These are phyloP conservation scores for Cochlearia excelsa DNA, from an alignment of 345 rosid species.

Conservation along the genomic window DNA sequence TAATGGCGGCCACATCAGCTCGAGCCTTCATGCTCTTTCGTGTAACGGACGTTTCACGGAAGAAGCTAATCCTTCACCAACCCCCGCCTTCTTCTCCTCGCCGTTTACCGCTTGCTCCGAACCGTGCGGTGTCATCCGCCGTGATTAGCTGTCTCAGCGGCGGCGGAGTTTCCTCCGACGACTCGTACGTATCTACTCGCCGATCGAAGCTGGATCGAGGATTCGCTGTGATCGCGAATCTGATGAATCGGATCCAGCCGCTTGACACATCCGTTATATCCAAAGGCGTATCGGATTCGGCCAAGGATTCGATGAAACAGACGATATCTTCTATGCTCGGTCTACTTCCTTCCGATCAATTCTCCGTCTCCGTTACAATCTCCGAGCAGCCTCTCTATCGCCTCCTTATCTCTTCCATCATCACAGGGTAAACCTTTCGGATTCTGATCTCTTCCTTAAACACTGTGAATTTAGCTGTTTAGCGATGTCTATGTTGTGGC, in stretches of 20 bases:
- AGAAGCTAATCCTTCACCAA: slow-evolving; percentile 32
- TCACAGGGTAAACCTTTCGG: slow-evolving; percentile 60
- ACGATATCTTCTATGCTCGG: slow-evolving; percentile 92
- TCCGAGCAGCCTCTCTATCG: slow-evolving; percentile 62
- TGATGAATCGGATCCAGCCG: slow-evolving; percentile 74
- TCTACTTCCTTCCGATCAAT: slow-evolving; percentile 79
- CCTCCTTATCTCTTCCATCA: slow-evolving; percentile 71
- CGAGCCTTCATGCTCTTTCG: slow-evolving; percentile 53
- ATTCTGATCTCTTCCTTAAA: neutral
- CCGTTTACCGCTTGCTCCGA: slow-evolving; percentile 8
- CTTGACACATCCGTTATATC: slow-evolving; percentile 75
- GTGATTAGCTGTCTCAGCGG: slow-evolving; percentile 56
- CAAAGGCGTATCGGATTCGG: slow-evolving; percentile 77
- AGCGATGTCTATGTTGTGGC: slow-evolving; percentile 11
- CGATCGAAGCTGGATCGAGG: slow-evolving; percentile 67
- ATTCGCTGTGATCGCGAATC: slow-evolving; percentile 69
- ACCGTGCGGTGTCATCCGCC: slow-evolving; percentile 28
- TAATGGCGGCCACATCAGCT: slow-evolving; percentile 66
- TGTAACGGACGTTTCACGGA: slow-evolving; percentile 36
- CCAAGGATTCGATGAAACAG: slow-evolving; percentile 90
- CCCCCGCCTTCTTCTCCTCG: slow-evolving; percentile 29
- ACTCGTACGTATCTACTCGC: slow-evolving; percentile 71
- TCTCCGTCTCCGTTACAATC: slow-evolving; percentile 56
- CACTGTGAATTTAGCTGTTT: slow-evolving; percentile 8
- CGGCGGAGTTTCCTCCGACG: slow-evolving; percentile 70